Evolutionary conservation across 2,329 filamentous ascomycete species (phyloP), one percentile per base, ranked within the genome.

Genomic region (Rhynchosporium graminicola): DNA sequence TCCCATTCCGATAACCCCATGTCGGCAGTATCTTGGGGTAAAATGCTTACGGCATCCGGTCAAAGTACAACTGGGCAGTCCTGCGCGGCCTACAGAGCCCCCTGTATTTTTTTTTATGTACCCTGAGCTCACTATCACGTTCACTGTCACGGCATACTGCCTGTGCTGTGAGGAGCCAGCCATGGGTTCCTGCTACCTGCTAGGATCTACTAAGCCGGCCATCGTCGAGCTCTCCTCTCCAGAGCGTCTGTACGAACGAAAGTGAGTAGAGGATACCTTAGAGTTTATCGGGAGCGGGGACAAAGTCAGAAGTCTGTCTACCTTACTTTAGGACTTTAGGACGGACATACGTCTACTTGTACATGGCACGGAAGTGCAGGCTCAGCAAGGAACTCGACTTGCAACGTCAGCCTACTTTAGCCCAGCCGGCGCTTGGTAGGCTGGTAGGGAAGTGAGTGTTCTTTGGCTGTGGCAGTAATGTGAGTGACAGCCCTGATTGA

Each of bases 71-170:
- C 43, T 51, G 52, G 29, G 60, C 50, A 57, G 50, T 50, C 63
- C 59, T 64, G 58, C 48, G 26, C 55, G 42, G 59, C 50, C 55
- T 63, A 29, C 5, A 43, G 12, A 9, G 5, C 58, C 33, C 65
- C 65, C 57, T 65, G 63, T 52, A 64, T 65, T 62, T 61, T 59
- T 59, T 58, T 61, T 63, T 57, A 60, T 59, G 56, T 38, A 63
- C 59, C 60, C 29, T 50, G 28, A 31, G 31, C 43, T 57, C 20
- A 20, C 20, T 20, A 20, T 20, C 20, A 20, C 20, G 20, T 57
- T 29, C 42, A 45, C 54, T 57, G 40, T n/a, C 31, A 40, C 52
- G 52, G 52, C 31, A 36, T 43, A 38, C 36, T 56, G 20, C 52
- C 36, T 56, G 52, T 56, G 36, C 38, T 31, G 10, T 31, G 52